Percentiles rank a stretch among this genome's conserved stretches.
These are phyloP conservation scores for Thielaviopsis euricoi DNA, from an alignment of 2,329 filamentous ascomycete species.

Conservation along the genomic window DNA sequence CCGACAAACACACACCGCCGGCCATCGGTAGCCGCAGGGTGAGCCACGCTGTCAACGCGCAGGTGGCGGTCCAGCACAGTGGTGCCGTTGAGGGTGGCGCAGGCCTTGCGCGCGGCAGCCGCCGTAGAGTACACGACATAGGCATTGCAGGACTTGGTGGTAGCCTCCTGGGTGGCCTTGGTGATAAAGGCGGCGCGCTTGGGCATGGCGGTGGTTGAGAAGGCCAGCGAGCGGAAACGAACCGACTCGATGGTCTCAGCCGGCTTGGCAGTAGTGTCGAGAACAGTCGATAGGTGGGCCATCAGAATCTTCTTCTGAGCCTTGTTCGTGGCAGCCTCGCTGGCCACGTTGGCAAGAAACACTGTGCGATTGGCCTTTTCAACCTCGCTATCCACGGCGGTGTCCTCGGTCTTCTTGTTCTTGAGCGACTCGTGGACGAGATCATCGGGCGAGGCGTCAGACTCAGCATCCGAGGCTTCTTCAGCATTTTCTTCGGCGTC, in stretches of 20 bases:
- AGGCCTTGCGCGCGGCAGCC: slow-evolving; percentile 59
- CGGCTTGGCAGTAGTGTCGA: slow-evolving; percentile 34
- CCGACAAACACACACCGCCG: slow-evolving; percentile 90
- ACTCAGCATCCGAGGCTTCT: slow-evolving; percentile 24
- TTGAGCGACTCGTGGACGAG: slow-evolving; percentile 39
- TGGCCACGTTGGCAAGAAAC: slow-evolving; percentile 84
- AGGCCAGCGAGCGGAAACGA: slow-evolving; percentile 86
- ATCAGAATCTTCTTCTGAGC: slow-evolving; percentile 61
- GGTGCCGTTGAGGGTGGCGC: slow-evolving; percentile 65
- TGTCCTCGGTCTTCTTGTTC: slow-evolving; percentile 13
- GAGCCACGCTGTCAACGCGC: slow-evolving; percentile 77
- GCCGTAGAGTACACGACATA: slow-evolving; percentile 77
- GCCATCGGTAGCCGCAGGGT: slow-evolving; percentile 69
- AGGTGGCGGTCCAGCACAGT: slow-evolving; percentile 75
- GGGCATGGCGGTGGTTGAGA: slow-evolving; percentile 57
- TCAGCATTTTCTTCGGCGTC: slow-evolving; percentile 33
- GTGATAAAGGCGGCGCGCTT: slow-evolving; percentile 92
- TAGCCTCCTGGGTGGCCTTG: slow-evolving; percentile 77
- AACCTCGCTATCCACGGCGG: slow-evolving; percentile 31
- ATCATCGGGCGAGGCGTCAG: slow-evolving; percentile 20
- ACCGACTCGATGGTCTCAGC: slow-evolving; percentile 72
- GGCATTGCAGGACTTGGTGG: slow-evolving; percentile 83
- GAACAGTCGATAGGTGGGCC: slow-evolving; percentile 61
- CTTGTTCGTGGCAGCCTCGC: slow-evolving; percentile 67
- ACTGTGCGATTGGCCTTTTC: slow-evolving; percentile 82